Evolutionary conservation across 176 grass and related monocot genomes (phyloP).

Genomic region (Puya raimondii): DNA sequence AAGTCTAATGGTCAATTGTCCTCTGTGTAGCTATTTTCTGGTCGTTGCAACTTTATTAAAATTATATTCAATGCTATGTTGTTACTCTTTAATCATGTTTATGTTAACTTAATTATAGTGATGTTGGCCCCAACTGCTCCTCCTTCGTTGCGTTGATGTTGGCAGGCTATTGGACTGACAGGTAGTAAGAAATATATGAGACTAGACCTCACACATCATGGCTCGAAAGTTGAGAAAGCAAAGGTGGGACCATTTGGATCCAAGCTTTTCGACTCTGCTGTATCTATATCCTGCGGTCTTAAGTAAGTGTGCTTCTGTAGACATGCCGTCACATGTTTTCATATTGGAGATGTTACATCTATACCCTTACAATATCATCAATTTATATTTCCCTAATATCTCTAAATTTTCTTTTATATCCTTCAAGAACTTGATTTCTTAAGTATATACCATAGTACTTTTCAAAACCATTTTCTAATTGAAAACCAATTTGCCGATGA

Average conservation of each 20-base stretch:
- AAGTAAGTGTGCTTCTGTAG: conserved; percentile 42
- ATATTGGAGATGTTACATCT: background rate
- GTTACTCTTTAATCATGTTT: conserved; percentile 5
- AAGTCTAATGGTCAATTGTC: background rate
- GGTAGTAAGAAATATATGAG: conserved; percentile 70
- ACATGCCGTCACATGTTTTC: background rate
- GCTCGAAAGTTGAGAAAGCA: conserved; percentile 63
- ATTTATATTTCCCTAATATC: no score
- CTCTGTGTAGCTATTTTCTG: background rate
- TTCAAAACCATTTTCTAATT: no score
- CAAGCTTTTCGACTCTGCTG: conserved; percentile 87
- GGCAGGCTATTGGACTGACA: conserved; percentile 93
- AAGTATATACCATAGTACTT: no score
- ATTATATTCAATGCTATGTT: conserved; percentile 20
- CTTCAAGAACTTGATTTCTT: no score
- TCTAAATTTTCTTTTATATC: no score
- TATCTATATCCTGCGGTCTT: conserved; percentile 64
- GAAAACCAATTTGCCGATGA: no score
- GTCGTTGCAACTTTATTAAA: conserved; percentile 1
- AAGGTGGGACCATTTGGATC: conserved; percentile 89
- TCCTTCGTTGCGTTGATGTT: conserved; percentile 51
- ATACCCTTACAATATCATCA: background rate
- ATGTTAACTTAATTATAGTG: conserved; percentile 17
- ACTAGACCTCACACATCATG: conserved; percentile 61
- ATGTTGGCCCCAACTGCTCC: conserved; percentile 21